phyloP scores from a whole-genome alignment of 139 green algal species.

The Coelastrella sp. region DNA sequence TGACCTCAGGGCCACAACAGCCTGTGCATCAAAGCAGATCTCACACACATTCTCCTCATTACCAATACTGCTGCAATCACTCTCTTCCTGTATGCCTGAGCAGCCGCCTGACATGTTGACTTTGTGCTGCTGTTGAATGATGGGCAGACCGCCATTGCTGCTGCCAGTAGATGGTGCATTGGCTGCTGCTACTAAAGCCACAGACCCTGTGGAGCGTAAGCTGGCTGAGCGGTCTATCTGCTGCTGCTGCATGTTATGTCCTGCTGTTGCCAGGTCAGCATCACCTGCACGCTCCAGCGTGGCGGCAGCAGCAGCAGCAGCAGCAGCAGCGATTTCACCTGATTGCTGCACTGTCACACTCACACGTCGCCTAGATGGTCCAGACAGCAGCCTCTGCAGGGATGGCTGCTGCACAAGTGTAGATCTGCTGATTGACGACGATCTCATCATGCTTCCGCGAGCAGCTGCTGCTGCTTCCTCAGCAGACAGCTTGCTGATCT shows the following conservation, averaged over 20 bases:
- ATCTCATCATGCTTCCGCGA: not conserved
- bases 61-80: no score
- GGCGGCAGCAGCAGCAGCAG: not conserved
- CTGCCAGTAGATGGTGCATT: not conserved
- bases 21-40: constrained; percentile 59
- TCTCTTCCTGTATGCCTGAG: constrained; percentile 6
- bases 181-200: not conserved
- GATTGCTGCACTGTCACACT: not conserved
- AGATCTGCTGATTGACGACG: not conserved
- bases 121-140: constrained; percentile 19
- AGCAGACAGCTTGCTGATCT: not conserved
- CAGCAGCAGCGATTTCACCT: not conserved
- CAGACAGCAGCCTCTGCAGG: constrained; percentile 17
- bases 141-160: constrained; percentile 12
- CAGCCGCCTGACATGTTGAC: not conserved
- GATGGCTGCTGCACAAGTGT: constrained; percentile 7
- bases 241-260: not conserved
- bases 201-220: not conserved
- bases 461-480: not conserved
- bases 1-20: constrained; percentile 21
- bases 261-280: not conserved
- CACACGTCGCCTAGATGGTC: not conserved
- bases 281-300: not conserved
- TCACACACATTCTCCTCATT: constrained; percentile 40
- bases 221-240: not conserved